Evolutionary conservation across 495 filamentous ascomycete genomes (phyloP), one percentile per base, ranked within the genome.

Genomic region (Durotheca rogersii): DNA sequence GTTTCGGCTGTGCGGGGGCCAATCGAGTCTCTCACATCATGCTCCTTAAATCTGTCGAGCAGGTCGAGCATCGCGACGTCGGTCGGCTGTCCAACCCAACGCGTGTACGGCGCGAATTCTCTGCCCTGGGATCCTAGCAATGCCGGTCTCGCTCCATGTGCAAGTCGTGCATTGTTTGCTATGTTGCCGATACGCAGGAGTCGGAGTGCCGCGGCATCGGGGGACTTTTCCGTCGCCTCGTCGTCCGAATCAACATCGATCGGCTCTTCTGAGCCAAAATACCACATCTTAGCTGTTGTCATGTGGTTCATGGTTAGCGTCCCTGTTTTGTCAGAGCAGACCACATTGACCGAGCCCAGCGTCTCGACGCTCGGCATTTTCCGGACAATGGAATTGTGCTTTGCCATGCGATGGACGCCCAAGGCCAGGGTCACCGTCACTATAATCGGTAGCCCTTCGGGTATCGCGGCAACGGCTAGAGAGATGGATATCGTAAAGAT

Each of bases 401-500:
- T 88, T 31, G 92, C 90, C 93, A 99, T 99, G 18, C 92, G 83
- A 55, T 96, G 80, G 16, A 97, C 94, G 1, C 93, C 94, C 12
- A 99, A 71, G 19, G 93, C 93, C 32, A 99, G 76, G 0, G 94
- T 97, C 16, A 97, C 93, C 0, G 93, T 97, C 17, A 99, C 94
- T 62, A 97, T 97, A 58, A 97, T 97, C 6, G 93, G 94, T 12
- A 98, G 78, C 7, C 93, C 93, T 74, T 98, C 93, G 0, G 93
- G 93, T 64, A 98, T 98, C 16, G 93, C 93, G 7, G 93, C 93
- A 11, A 99, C 93, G 9, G 93, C 93, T 21, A 99, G 80, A 6
- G 92, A 96, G 30, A 99, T 93, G 15, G 90, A 94, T 65, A 97
- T 95, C 21, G 92, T 94, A 67, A 99, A 96, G 72, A 99, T 94